Base-by-base conservation (phyloP, 1,284 basidiomycete species). In the Athelia sp. region DNA sequence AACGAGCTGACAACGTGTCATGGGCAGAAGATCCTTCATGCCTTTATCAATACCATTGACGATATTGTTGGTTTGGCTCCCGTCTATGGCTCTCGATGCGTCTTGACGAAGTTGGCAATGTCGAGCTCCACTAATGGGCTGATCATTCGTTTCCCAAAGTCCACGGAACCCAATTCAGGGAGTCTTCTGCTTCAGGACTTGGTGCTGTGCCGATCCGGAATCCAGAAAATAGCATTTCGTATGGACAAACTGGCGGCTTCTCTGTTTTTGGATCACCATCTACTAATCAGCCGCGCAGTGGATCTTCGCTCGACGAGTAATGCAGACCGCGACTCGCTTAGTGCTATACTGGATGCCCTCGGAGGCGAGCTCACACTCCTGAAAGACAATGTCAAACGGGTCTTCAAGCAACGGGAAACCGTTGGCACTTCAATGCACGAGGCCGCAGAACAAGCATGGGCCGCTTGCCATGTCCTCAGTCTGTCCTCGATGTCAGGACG, bases 361-460 rank as follows among this genome's bases (percentile, higher is more conserved):
- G 73, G 71, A 0, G 74, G 69, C 10, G 61, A 66, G 40, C 9
- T 10, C 6, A 54, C 21, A 0, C 48, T 75, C 13, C 45, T 64
- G 19, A 66, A 62, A 49, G 46, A 46, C 3, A 63, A 68, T 18
- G 66, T 73, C n/a, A 18, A 29, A 1, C 46, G 52, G 0, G 49
- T 72, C 1, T 76, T 78, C 54, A 48, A 52, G 21, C 52, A 56
- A 15, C 57, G 62, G 24, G 54, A 63, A 45, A 50, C 50, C 9
- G 13, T 34, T 13, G 1, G 31, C 14, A 13, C 35, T 1, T 3
- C 43, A 3, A 2, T 31, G 2, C 38, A 46, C 2, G 48, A 58
- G 22, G 62, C 66, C 15, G 73, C 69, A 0, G 52, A 68, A 15
- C 68, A 69, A 47, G 75, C 79, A 3, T 81, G 76, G 77, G 64